These are phyloP conservation scores for Tieghemiomyces parasiticus DNA, from an alignment of 192 early-diverging fungal genomes.

Conservation along the genomic window DNA sequence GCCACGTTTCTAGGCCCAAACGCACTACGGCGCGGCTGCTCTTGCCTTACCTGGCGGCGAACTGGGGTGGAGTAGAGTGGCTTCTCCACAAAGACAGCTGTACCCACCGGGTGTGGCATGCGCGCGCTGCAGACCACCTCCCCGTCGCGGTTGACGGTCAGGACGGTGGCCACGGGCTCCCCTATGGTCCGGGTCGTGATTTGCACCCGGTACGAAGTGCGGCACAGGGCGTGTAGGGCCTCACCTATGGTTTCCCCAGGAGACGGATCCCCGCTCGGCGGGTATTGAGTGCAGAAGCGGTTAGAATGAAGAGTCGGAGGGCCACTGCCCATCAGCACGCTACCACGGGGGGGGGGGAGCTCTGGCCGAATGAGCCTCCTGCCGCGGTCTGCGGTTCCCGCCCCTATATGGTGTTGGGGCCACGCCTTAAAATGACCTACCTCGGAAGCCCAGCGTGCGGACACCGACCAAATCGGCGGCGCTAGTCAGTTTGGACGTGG, in stretches of 20 bases:
- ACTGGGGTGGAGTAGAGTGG: conserved; percentile 1
- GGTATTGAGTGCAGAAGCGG: background rate
- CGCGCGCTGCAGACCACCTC: too few relatives aligned
- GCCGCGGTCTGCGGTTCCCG: too few relatives aligned
- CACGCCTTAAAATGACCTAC: too few relatives aligned
- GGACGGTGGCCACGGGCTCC: background rate
- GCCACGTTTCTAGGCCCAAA: background rate
- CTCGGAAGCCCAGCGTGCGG: conserved; percentile 79
- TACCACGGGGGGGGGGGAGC: background rate
- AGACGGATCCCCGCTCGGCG: background rate
- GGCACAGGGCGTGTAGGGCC: conserved; percentile 1
- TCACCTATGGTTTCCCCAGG: background rate
- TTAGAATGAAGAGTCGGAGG: background rate
- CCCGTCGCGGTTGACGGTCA: background rate
- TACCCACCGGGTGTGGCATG: background rate
- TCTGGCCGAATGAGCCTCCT: background rate
- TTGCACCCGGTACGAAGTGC: conserved; percentile 3
- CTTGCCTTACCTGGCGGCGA: conserved; percentile 2
- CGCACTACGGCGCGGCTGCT: background rate
- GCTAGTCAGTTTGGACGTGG: conserved; percentile 66
- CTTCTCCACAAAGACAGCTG: conserved; percentile 8
- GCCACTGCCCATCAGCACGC: background rate
- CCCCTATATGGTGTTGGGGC: too few relatives aligned
- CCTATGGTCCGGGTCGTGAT: conserved; percentile 8
- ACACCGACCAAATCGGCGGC: conserved; percentile 65